Conservation (phyloP, 768 basidiomycete genomes). For the Boletus sp. region DNA sequence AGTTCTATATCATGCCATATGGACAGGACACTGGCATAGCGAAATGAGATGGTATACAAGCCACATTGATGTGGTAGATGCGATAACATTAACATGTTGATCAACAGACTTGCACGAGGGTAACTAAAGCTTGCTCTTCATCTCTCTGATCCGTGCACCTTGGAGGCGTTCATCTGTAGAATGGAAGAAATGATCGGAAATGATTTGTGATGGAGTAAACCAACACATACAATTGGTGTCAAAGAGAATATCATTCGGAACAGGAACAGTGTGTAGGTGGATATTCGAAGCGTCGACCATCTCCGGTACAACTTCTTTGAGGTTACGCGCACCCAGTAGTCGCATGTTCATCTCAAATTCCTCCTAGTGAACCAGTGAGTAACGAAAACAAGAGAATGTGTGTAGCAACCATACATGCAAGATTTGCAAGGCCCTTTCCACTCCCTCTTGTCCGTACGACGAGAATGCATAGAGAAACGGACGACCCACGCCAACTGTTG, state of each 20-base stretch:
- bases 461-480: slow-evolving; percentile 89
- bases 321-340: slow-evolving; percentile 76
- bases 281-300: slow-evolving; percentile 88
- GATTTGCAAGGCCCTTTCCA: slow-evolving; percentile 78
- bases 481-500: slow-evolving; percentile 72
- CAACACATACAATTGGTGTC: slow-evolving; percentile 70
- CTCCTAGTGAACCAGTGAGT: slow-evolving; percentile 49
- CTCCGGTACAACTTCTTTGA: slow-evolving; percentile 75
- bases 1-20: neutral
- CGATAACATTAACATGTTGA: slow-evolving; percentile 1
- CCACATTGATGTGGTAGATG: neutral
- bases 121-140: slow-evolving; percentile 38
- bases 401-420: slow-evolving; percentile 49
- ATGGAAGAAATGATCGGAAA: slow-evolving; percentile 4
- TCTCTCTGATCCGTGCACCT: slow-evolving; percentile 39
- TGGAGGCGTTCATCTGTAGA: slow-evolving; percentile 42
- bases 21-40: neutral
- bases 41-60: slow-evolving; percentile 3
- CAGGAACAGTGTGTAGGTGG: slow-evolving; percentile 57
- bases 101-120: neutral
- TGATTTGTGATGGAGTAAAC: neutral
- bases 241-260: slow-evolving; percentile 74
- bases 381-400: neutral
- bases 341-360: slow-evolving; percentile 99
- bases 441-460: slow-evolving; percentile 84